phyloP scores from a whole-genome alignment of 2,329 filamentous ascomycete species.

The Aureobasidium subglaciale region DNA sequence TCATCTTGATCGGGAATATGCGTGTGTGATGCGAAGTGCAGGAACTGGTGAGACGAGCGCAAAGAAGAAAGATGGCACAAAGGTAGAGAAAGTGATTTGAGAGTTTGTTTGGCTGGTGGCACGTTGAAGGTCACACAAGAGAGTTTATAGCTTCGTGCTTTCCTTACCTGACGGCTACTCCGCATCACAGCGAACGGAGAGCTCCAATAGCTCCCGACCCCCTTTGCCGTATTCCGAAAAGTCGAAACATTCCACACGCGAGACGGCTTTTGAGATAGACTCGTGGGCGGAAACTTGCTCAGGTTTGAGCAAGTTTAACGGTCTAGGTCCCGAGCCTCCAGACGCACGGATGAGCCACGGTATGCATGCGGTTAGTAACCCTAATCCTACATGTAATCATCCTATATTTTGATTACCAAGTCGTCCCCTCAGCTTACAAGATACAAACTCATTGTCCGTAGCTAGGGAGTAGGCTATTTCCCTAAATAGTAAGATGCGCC shows the following conservation, averaged over 20 bases:
- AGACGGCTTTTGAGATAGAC: too few relatives aligned
- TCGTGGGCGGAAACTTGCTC: constrained; percentile 5
- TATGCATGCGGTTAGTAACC: constrained; percentile 2
- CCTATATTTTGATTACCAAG: not conserved
- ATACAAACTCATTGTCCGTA: constrained; percentile 8
- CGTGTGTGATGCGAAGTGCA: not conserved
- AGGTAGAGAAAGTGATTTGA: not conserved
- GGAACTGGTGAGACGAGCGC: too few relatives aligned
- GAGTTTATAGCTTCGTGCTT: constrained; percentile 1
- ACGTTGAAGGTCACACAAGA: constrained; percentile 3
- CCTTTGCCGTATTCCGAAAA: constrained; percentile 1
- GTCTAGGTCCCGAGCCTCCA: not conserved
- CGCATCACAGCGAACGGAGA: not conserved
- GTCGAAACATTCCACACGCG: not conserved
- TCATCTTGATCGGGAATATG: constrained; percentile 23
- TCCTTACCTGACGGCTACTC: not conserved
- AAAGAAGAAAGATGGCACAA: not conserved
- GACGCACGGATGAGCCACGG: not conserved
- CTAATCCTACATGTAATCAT: not conserved
- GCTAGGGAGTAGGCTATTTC: not conserved
- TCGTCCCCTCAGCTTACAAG: not conserved
- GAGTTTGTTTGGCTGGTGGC: constrained; percentile 6
- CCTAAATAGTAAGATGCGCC: not conserved
- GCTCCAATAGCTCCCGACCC: not conserved
- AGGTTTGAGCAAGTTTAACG: constrained; percentile 12